These are phyloP conservation scores for Alternaria consortialis DNA, from an alignment of 2,329 filamentous ascomycete species.

Conservation along the genomic window DNA sequence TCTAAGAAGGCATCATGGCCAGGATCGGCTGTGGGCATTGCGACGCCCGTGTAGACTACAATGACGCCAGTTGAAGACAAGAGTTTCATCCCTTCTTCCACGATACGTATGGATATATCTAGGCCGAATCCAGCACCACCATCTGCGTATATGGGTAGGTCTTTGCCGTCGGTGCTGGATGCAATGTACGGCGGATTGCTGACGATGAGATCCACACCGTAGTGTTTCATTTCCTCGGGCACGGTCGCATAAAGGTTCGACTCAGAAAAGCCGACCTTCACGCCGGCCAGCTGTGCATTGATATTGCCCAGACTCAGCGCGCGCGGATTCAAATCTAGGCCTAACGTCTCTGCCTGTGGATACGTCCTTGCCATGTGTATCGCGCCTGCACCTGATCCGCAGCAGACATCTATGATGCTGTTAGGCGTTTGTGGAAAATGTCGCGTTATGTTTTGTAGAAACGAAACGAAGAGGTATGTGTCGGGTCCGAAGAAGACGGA, in stretches of 20 bases:
- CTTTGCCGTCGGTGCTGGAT: conserved; percentile 28
- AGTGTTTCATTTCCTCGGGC: conserved; percentile 11
- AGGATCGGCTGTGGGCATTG: conserved; percentile 27
- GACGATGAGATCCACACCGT: conserved; percentile 31
- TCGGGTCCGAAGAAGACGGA: conserved; percentile 37
- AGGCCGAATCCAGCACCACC: conserved; percentile 35
- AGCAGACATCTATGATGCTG: conserved; percentile 35
- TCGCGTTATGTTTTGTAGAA: conserved; percentile 21
- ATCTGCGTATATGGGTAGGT: conserved; percentile 37
- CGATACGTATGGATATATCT: conserved; percentile 30
- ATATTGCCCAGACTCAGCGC: conserved; percentile 28
- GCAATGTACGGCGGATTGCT: conserved; percentile 41
- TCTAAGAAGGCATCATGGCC: conserved; percentile 30
- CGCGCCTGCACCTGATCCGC: conserved; percentile 34
- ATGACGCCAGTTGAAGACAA: conserved; percentile 27
- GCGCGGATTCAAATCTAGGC: conserved; percentile 32
- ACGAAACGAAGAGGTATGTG: conserved; percentile 34
- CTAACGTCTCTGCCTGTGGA: conserved; percentile 25
- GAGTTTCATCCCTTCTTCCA: conserved; percentile 31
- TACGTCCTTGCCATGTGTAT: conserved; percentile 35
- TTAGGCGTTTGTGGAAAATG: conserved; percentile 18
- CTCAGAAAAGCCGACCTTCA: conserved; percentile 25
- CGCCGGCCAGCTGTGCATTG: conserved; percentile 27
- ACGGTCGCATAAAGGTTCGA: conserved; percentile 33
- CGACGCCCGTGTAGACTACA: conserved; percentile 35